Percentiles rank a stretch among this genome's conserved stretches.
Conservation (phyloP, 1,139 yeast genomes). For the Nakaseomyces kungkrabaensis region DNA sequence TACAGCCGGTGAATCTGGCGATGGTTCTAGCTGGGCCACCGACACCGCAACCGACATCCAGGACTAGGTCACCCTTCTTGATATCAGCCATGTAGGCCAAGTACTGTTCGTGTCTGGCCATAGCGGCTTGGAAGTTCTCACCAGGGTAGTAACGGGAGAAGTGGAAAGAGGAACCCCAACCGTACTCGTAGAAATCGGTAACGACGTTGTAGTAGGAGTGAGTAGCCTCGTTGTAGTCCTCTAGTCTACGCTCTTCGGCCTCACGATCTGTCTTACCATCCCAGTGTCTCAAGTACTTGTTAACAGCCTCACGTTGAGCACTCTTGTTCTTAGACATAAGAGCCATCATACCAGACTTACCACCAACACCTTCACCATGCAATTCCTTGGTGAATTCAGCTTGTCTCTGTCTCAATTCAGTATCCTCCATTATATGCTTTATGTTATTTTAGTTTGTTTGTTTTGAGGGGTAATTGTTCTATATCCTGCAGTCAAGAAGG, state of each 20-base stretch:
- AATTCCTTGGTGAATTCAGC: conserved; percentile 68
- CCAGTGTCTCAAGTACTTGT: conserved; percentile 95
- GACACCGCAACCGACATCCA: conserved; percentile 98
- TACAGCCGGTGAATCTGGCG: conserved; percentile 79
- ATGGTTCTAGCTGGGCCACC: conserved; percentile 99
- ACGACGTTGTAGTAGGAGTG: conserved; percentile 95
- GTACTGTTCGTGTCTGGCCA: conserved; percentile 96
- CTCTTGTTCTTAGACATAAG: conserved; percentile 63
- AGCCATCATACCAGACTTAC: conserved; percentile 66
- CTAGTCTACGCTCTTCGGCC: conserved; percentile 61
- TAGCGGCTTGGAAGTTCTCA: conserved; percentile 88
- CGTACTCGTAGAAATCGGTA: conserved; percentile 94
- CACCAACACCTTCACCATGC: conserved; percentile 65
- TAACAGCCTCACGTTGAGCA: conserved; percentile 77
- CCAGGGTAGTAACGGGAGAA: conserved; percentile 90
- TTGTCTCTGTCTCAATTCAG: conserved; percentile 33
- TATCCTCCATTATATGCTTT: conserved; percentile 7
- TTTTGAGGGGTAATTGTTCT: not conserved
- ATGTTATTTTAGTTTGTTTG: not conserved
- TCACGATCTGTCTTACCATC: conserved; percentile 77
- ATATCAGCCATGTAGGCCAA: conserved; percentile 81
- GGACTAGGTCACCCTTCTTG: conserved; percentile 69
- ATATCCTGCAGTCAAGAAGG: no score
- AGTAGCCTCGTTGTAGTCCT: conserved; percentile 81
- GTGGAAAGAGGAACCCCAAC: conserved; percentile 99